Base-by-base conservation (phyloP, 179 eudicot genomes). In the Silene noctiflora region DNA sequence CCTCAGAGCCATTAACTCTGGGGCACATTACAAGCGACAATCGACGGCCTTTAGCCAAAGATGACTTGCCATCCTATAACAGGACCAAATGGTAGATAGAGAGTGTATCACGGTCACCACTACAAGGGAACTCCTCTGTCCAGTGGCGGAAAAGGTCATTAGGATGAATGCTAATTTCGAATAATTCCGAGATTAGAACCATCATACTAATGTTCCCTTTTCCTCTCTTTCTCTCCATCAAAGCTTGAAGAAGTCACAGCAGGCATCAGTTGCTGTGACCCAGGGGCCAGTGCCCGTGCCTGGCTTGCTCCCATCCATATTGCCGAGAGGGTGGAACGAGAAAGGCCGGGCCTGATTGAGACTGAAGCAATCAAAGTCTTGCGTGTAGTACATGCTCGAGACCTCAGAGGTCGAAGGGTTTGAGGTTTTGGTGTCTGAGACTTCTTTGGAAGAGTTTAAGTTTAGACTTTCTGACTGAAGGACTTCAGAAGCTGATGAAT, bases 21-120 rank as follows among this genome's bases (percentile, higher is more conserved):
- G 81, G 42, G 79, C 64, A 63, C 39, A 12, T 60, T 62, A 22
- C 25, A 56, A 64, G 78, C 24, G 42, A 78, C 79, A 78, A 69
- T 16, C 0, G 22, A 75, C 71, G 58, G 55, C 76, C 75, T 78
- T 69, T 81, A 81, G 84, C 84, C 84, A 81, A 65, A 78, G 84
- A 81, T 81, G 84, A 81, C 84, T 81, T 81, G 84, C 84, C 84
- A 81, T 81, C 75, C 46, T 80, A 77, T 77, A 61, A 62, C 25
- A 19, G 51, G 69, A 76, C 48, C 77, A 81, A 76, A 81, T 67
- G 80, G 74, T 46, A 12, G 51, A 56, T 64, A 56, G 29, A 31
- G 29, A 53, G 83, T 65, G 64, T 63, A 66, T 76, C 46, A 10
- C 51, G 39, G 20, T 74, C 21, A 13, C 73, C 83, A 65, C 77